Evolutionary conservation across 345 rosid genomes (phyloP).

Genomic region (Pugionium cornutum): DNA sequence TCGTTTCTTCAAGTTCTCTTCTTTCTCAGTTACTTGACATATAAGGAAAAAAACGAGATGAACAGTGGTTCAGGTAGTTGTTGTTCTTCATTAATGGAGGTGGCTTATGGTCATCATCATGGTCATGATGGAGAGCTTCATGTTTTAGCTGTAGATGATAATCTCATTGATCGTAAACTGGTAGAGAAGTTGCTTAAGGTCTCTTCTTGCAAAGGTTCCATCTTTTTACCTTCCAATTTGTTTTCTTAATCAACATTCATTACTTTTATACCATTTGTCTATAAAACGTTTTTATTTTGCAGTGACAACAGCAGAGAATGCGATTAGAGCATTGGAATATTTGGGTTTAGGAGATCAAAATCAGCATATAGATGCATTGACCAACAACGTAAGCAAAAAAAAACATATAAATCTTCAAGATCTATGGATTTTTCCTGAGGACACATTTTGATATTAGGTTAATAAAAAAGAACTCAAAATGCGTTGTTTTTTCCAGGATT

Average conservation of each 20-base stretch:
- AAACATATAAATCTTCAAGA: conserved; percentile 2
- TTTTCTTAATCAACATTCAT: neutral
- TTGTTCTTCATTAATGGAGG: conserved; percentile 39
- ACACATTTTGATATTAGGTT: neutral
- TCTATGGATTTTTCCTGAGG: neutral
- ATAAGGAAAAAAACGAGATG: conserved; percentile 31
- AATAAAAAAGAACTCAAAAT: conserved; percentile 9
- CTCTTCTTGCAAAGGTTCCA: conserved; percentile 69
- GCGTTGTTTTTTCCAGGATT: conserved; percentile 38
- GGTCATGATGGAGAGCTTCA: conserved; percentile 49
- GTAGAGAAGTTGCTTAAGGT: conserved; percentile 64
- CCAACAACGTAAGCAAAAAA: conserved; percentile 30
- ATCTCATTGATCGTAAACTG: conserved; percentile 64
- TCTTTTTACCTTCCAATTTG: neutral
- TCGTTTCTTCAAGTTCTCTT: conserved; percentile 25
- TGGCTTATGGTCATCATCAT: conserved; percentile 26
- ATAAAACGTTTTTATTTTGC: conserved; percentile 24
- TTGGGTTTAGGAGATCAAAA: conserved; percentile 60
- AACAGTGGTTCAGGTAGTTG: conserved; percentile 18
- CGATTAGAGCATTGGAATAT: conserved; percentile 71
- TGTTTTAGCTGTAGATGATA: conserved; percentile 89
- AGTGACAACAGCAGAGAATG: conserved; percentile 90
- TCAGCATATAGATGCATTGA: conserved; percentile 29
- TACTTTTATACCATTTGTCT: neutral
- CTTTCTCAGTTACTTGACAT: conserved; percentile 24